A percentile compares a stretch with the other conserved stretches of the same genome.
phyloP scores from a whole-genome alignment of 768 basidiomycete genomes.

The Clavulina sp. region DNA sequence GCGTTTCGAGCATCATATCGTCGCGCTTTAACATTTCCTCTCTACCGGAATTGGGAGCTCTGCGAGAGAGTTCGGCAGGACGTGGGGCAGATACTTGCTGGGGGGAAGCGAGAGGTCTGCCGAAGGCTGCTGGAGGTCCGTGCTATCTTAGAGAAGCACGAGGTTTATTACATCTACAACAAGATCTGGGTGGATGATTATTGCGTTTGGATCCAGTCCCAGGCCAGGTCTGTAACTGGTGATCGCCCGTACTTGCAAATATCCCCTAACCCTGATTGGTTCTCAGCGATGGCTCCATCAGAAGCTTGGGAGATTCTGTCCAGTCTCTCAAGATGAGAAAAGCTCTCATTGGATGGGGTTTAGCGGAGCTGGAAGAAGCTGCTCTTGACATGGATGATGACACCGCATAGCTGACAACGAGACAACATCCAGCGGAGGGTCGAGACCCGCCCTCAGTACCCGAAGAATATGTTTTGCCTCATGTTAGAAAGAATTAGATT shows the following conservation, averaged over 20 bases:
- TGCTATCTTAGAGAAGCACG: slow-evolving; percentile 58
- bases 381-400: slow-evolving; percentile 33
- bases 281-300: slow-evolving; percentile 39
- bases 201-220: slow-evolving; percentile 59
- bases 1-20: slow-evolving; percentile 49
- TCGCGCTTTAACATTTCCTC: slow-evolving; percentile 55
- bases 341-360: slow-evolving; percentile 43
- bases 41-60: slow-evolving; percentile 62
- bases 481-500: too few relatives aligned
- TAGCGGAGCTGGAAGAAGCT: slow-evolving; percentile 47
- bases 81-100: slow-evolving; percentile 35
- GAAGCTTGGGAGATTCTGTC: slow-evolving; percentile 29
- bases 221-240: slow-evolving; percentile 38
- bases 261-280: slow-evolving; percentile 3
- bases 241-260: background rate
- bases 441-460: too few relatives aligned
- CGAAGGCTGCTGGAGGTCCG: slow-evolving; percentile 59
- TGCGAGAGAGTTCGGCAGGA: slow-evolving; percentile 53
- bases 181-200: slow-evolving; percentile 79
- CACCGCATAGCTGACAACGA: too few relatives aligned
- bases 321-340: slow-evolving; percentile 31
- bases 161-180: slow-evolving; percentile 76
- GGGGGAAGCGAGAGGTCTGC: slow-evolving; percentile 43
- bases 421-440: too few relatives aligned
- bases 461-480: too few relatives aligned